A percentile compares a stretch with the other conserved stretches of the same genome.
These are phyloP conservation scores for Diversispora epigaea DNA, from an alignment of 192 early-diverging fungal species.

Conservation along the genomic window DNA sequence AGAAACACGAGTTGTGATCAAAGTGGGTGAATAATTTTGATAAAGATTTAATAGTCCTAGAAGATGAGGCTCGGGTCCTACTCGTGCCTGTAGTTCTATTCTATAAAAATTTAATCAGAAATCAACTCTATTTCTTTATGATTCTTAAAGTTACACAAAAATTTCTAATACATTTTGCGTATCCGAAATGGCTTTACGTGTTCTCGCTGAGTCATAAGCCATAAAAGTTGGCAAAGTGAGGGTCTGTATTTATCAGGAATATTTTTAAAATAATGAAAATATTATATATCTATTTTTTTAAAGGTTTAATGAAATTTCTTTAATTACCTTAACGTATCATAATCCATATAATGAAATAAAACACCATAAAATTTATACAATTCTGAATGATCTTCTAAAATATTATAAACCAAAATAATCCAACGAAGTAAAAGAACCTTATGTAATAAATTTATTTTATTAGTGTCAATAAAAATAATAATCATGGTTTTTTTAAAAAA, in stretches of 20 bases:
- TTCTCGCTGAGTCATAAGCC: conserved; percentile 48
- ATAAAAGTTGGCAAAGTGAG: conserved; percentile 48
- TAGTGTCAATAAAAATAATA: background rate
- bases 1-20: conserved; percentile 40
- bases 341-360: conserved; percentile 50
- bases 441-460: background rate
- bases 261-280: background rate
- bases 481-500: too few relatives aligned
- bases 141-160: too few relatives aligned
- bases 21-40: conserved; percentile 46
- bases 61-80: conserved; percentile 45
- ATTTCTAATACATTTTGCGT: conserved; percentile 44
- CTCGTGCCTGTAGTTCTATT: conserved; percentile 37
- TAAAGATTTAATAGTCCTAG: conserved; percentile 50
- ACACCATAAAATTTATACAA: conserved; percentile 50
- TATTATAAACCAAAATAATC: conserved; percentile 49
- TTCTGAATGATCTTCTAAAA: conserved; percentile 46
- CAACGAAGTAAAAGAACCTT: conserved; percentile 49
- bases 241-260: conserved; percentile 35
- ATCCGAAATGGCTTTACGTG: conserved; percentile 55
- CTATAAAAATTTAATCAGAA: conserved; percentile 27
- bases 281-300: background rate
- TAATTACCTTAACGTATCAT: conserved; percentile 45
- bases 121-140: too few relatives aligned
- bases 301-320: background rate